These are phyloP conservation scores for Alternaria brassicicola DNA, from an alignment of 2,329 filamentous ascomycete species.

Conservation along the genomic window DNA sequence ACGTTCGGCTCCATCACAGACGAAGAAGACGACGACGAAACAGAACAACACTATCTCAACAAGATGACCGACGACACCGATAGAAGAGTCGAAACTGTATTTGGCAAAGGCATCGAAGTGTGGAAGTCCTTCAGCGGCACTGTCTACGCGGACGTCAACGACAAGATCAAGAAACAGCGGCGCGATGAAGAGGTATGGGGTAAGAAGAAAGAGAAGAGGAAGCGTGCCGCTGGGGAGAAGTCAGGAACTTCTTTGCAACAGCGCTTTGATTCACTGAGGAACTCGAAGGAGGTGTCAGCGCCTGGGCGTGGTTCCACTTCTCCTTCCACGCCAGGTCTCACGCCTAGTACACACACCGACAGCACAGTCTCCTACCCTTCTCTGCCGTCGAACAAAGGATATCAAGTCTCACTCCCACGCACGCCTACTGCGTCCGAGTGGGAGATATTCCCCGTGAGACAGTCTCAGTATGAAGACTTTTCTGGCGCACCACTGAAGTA, in stretches of 20 bases:
- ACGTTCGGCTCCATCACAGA: slow-evolving; percentile 14
- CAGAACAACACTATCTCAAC: slow-evolving; percentile 9
- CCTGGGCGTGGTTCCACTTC: neutral
- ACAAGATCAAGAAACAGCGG: slow-evolving; percentile 7
- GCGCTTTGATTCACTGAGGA: neutral
- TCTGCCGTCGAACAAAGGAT: neutral
- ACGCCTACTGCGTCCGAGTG: neutral
- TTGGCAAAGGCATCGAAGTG: slow-evolving; percentile 14
- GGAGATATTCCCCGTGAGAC: neutral
- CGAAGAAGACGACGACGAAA: slow-evolving; percentile 11
- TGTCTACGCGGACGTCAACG: slow-evolving; percentile 13
- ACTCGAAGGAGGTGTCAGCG: neutral
- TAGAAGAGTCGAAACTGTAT: slow-evolving; percentile 4
- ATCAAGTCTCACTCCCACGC: neutral
- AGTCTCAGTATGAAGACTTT: neutral
- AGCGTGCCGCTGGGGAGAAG: neutral
- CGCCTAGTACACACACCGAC: neutral
- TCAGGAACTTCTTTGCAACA: neutral
- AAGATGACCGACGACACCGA: slow-evolving; percentile 15
- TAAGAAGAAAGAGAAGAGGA: neutral
- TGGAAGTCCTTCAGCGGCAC: slow-evolving; percentile 13
- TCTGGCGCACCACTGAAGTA: neutral
- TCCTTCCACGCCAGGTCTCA: neutral
- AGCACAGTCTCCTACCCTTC: neutral
- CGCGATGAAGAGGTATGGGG: slow-evolving; percentile 8